Conservation (phyloP, 441 rosid species). For the Bruguiera hainesii region DNA sequence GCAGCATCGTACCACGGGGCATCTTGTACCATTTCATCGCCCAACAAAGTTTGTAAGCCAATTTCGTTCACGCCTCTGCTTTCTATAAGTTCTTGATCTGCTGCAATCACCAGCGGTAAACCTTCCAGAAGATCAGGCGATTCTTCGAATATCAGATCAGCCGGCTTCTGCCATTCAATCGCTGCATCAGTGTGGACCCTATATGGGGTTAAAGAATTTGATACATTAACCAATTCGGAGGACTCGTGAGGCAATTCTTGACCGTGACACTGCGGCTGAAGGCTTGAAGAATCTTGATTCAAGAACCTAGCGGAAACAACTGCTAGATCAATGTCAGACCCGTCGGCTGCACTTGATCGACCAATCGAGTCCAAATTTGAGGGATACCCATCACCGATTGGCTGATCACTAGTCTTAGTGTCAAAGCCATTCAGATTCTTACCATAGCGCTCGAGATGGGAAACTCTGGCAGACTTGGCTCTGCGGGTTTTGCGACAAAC, state of each 20-base stretch:
- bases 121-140: conserved; percentile 9
- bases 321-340: conserved; percentile 49
- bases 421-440: not conserved
- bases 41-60: conserved; percentile 28
- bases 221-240: conserved; percentile 8
- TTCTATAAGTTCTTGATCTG: conserved; percentile 23
- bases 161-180: conserved; percentile 15
- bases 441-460: conserved; percentile 2
- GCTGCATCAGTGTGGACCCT: conserved; percentile 11
- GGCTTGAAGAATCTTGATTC: conserved; percentile 26
- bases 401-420: not conserved
- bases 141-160: conserved; percentile 6
- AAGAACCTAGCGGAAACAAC: conserved; percentile 52
- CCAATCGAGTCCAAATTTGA: conserved; percentile 1
- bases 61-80: conserved; percentile 20
- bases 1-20: conserved; percentile 32
- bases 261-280: conserved; percentile 5
- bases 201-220: conserved; percentile 19
- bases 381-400: not conserved
- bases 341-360: conserved; percentile 2
- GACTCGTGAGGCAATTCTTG: conserved; percentile 8
- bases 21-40: conserved; percentile 32
- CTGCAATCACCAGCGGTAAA: conserved; percentile 15
- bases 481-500: conserved; percentile 55
- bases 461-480: conserved; percentile 25